Evolutionary conservation across 805 yeast species (phyloP).

Genomic region (Hanseniaspora jakobsenii): DNA sequence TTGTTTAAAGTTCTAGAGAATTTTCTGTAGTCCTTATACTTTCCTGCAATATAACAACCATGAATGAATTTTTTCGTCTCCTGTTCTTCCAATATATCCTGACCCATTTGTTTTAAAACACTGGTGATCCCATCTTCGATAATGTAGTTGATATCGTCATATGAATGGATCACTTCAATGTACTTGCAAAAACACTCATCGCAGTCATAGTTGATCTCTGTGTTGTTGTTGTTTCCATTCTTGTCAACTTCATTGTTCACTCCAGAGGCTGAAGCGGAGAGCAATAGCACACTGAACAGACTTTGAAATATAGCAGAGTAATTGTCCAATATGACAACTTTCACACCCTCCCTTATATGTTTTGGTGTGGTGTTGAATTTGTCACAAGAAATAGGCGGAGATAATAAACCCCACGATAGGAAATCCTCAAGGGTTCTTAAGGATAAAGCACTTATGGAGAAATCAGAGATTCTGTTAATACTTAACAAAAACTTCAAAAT

Average conservation of each 20-base stretch:
- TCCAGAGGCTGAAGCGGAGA: too few species aligned
- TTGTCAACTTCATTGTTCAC: too few species aligned
- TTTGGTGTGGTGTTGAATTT: constrained; percentile 41
- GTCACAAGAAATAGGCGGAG: constrained; percentile 66
- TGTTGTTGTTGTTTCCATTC: too few species aligned
- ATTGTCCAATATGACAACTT: constrained; percentile 36
- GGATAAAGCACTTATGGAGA: constrained; percentile 56
- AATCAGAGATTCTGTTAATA: constrained; percentile 45
- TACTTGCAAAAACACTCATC: constrained; percentile 38
- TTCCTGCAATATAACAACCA: constrained; percentile 39
- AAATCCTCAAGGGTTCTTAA: constrained; percentile 73
- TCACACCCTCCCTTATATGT: constrained; percentile 40
- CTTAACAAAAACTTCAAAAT: constrained; percentile 42
- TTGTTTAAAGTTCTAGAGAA: constrained; percentile 61
- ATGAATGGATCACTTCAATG: constrained; percentile 35
- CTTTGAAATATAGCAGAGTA: constrained; percentile 46
- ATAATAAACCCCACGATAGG: constrained; percentile 68
- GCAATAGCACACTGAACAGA: constrained; percentile 55
- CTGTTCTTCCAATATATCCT: constrained; percentile 2
- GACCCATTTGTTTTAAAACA: constrained; percentile 1
- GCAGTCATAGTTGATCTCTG: constrained; percentile 3
- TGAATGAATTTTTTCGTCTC: constrained; percentile 9
- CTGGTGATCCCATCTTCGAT: constrained; percentile 15
- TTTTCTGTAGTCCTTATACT: constrained; percentile 58
- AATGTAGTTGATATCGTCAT: constrained; percentile 29